These are phyloP conservation scores for Linum lewisii DNA, from an alignment of 345 rosid genomes.

Conservation along the genomic window DNA sequence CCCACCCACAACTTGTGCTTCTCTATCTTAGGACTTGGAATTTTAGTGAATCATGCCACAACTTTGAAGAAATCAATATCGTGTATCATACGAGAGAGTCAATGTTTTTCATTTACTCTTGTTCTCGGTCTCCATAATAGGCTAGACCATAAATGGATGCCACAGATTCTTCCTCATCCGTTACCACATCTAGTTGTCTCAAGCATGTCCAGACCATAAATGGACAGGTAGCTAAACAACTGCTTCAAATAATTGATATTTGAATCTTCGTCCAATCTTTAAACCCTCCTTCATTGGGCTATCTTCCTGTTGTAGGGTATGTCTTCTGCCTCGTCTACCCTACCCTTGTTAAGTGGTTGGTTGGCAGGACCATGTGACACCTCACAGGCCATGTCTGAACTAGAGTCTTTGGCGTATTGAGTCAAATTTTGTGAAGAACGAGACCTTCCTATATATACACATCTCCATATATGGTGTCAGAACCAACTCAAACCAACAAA, in stretches of 20 bases:
- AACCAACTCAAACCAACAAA: background rate
- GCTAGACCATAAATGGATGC: background rate
- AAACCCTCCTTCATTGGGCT: background rate
- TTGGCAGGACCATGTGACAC: constrained; percentile 10
- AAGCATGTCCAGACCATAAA: background rate
- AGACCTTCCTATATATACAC: background rate
- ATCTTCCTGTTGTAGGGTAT: background rate
- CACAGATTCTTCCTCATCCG: background rate
- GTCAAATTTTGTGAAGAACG: too few relatives aligned
- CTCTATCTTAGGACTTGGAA: too few relatives aligned
- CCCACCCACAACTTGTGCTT: too few relatives aligned
- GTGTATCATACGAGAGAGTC: background rate
- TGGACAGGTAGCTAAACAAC: background rate
- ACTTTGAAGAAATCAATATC: background rate
- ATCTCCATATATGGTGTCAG: background rate
- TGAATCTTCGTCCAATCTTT: background rate
- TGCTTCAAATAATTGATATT: background rate
- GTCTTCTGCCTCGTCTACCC: background rate
- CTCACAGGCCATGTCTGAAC: background rate
- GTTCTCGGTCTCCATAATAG: background rate
- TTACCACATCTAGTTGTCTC: background rate
- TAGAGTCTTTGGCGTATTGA: background rate
- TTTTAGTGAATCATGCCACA: too few relatives aligned
- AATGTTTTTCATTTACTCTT: background rate
- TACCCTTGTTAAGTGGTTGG: background rate